Base-by-base conservation (phyloP, 345 rosid genomes). In the Leavenworthia alabamica region DNA sequence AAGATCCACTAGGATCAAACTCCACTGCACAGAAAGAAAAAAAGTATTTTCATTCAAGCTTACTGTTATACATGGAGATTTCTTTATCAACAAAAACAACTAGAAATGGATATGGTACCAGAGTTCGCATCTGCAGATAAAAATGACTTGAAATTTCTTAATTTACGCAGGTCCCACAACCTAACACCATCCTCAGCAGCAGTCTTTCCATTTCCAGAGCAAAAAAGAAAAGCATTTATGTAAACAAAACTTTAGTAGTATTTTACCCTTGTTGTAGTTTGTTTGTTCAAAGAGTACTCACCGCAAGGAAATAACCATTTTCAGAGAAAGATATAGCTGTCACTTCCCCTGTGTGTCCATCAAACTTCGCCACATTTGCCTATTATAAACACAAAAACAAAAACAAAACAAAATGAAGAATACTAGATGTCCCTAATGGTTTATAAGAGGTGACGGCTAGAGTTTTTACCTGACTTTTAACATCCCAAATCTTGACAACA, bases 321-420 rank as follows among this genome's bases (percentile, higher is more conserved):
- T 93, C 97, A 6, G 99, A 93, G 82, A 93, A 93, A 55, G 97
- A 89, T 74, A 89, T 82, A 12, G 99, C 90, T 28, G 99, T 89
- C 40, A 93, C 83, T 36, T 91, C 77, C 29, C 99, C 96, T 0
- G 71, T 71, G 72, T 89, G 97, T 28, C 96, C 99, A 54, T 82
- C 85, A 77, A 93, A 93, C 77, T 45, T 86, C 2, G 96, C 95
- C 47, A 93, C 99, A 80, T 85, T 89, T 23, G 77, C 82, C 99
- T 93, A 75, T 49, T 28, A 52, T 50, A 49, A 81, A 19, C 17
- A 58, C 5, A 48, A 48, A 60, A n/a, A n/a, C n/a, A n/a, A 23
- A 19, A 5, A 19, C 7, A 39, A 63, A 43, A 26, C 9, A 5
- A 29, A 24, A 15, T 20, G 26, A 41, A 50, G 33, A 28, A 48